A percentile compares a stretch with the other conserved stretches of the same genome.
phyloP scores from a whole-genome alignment of 2,329 filamentous ascomycete species.

The Epichloe sp. region DNA sequence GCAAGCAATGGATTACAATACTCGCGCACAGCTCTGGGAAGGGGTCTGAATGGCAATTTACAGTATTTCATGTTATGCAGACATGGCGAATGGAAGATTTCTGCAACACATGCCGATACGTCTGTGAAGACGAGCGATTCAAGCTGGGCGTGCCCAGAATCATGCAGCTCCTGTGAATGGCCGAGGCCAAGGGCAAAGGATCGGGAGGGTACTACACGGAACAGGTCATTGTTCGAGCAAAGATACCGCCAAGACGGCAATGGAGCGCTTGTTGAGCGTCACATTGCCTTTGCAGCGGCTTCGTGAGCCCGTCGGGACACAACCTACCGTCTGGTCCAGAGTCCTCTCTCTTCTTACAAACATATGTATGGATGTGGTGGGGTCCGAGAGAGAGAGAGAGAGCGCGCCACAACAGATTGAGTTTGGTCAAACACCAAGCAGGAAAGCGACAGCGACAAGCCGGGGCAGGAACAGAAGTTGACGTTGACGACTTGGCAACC shows the following conservation, averaged over 20 bases:
- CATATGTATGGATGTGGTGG: too few species aligned
- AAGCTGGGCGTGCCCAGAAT: too few species aligned
- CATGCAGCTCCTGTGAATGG: too few species aligned
- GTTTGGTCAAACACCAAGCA: background rate
- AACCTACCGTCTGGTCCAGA: too few species aligned
- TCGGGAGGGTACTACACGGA: background rate
- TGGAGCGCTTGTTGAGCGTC: background rate
- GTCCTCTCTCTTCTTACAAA: too few species aligned
- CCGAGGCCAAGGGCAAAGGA: background rate
- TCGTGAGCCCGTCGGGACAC: background rate
- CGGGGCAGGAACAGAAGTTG: too few species aligned
- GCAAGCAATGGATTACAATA: background rate
- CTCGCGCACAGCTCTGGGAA: background rate
- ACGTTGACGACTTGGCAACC: background rate
- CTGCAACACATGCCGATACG: too few species aligned
- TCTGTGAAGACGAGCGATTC: too few species aligned
- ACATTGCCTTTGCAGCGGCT: background rate
- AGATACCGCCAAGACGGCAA: background rate
- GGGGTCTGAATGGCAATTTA: too few species aligned
- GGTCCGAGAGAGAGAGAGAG: too few species aligned
- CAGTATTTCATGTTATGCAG: too few species aligned
- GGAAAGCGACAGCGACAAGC: background rate
- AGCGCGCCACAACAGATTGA: background rate
- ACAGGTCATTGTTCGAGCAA: background rate
- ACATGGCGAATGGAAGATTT: too few species aligned